Evolutionary conservation across 805 yeast species (phyloP), one percentile per base, ranked within the genome.

Genomic region (Metschnikowia chrysomelidarum): DNA sequence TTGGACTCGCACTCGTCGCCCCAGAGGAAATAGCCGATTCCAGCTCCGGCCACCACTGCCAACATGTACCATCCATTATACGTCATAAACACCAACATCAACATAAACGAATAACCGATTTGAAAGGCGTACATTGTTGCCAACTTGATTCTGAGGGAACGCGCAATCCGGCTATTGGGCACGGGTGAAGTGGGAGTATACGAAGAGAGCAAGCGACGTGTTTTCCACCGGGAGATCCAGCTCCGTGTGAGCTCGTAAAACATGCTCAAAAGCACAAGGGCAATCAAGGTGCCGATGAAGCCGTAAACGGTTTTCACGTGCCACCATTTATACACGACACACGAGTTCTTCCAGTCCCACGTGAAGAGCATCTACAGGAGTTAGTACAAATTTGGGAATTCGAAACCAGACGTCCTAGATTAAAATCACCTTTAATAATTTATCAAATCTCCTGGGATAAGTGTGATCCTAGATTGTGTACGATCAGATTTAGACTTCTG

Each of bases 21-120:
- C 82, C 87, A 86, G 8, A 75, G 22, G 49, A 69, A 78, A 53
- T 79, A 72, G 1, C 95, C 95, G 17, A 75, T 15, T n/a, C 68
- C 71, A 2, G 93, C 93, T 2, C 95, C 95, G 2, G 70, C 44
- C 1, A 76, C 78, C 7, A 83, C 84, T 3, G 91, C 78, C 6
- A 76, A 30, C 93, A 85, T 84, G 21, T 80, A 72, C 89, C 89
- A 86, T 9, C 91, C 86, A 54, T 85, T 85, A 57, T 82, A 86
- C 5, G 91, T 83, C 95, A 86, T 86, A 49, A 85, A 86, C 0
- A 87, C 75, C 47, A 85, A 71, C 95, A 86, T 85, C 49, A 80
- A 61, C 64, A 79, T 62, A 50, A 82, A 81, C 3, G 87, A 79
- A 50, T 78, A 82, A 1, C 80, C 79, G 4, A 82, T 85, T 50